Evolutionary conservation across 208 protist species (phyloP).

Genomic region (Crithidia fasciculata): DNA sequence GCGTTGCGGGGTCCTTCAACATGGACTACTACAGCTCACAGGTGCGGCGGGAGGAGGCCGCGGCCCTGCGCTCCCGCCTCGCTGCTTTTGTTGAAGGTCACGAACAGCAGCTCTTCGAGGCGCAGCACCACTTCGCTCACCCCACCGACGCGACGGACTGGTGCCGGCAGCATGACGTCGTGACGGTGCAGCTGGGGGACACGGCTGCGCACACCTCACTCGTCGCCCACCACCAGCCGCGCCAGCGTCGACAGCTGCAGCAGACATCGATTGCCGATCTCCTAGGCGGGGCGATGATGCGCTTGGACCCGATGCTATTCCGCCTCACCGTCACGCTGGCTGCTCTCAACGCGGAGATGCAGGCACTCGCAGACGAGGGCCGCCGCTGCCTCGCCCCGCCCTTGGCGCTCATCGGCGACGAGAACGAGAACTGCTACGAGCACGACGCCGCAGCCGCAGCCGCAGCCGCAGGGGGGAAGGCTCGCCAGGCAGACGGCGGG

Average conservation of each 20-base stretch:
- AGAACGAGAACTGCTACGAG: slow-evolving; percentile 28
- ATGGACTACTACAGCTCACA: slow-evolving; percentile 34
- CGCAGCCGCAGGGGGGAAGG: not conserved
- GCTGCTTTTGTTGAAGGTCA: slow-evolving; percentile 51
- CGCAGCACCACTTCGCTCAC: slow-evolving; percentile 52
- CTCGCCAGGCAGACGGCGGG: not conserved
- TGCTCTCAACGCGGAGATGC: slow-evolving; percentile 49
- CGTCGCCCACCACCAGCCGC: slow-evolving; percentile 16
- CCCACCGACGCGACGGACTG: slow-evolving; percentile 60
- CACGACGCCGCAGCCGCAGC: not conserved
- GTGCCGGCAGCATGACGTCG: slow-evolving; percentile 44
- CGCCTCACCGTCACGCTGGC: slow-evolving; percentile 48
- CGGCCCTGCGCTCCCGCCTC: slow-evolving; percentile 30
- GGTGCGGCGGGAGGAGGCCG: slow-evolving; percentile 22
- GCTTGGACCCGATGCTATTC: slow-evolving; percentile 49
- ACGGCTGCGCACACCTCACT: slow-evolving; percentile 7
- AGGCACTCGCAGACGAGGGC: slow-evolving; percentile 47
- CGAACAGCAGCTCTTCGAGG: slow-evolving; percentile 60
- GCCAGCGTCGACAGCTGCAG: slow-evolving; percentile 20
- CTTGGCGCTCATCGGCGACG: slow-evolving; percentile 59
- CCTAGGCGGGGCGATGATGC: slow-evolving; percentile 30
- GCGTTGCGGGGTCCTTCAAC: not conserved
- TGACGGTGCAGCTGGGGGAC: slow-evolving; percentile 38
- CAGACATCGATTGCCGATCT: slow-evolving; percentile 48
- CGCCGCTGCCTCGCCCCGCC: slow-evolving; percentile 42